Conservation (phyloP, 192 early-diverging fungal genomes). For the Jimgerdemannia flammicorona region DNA sequence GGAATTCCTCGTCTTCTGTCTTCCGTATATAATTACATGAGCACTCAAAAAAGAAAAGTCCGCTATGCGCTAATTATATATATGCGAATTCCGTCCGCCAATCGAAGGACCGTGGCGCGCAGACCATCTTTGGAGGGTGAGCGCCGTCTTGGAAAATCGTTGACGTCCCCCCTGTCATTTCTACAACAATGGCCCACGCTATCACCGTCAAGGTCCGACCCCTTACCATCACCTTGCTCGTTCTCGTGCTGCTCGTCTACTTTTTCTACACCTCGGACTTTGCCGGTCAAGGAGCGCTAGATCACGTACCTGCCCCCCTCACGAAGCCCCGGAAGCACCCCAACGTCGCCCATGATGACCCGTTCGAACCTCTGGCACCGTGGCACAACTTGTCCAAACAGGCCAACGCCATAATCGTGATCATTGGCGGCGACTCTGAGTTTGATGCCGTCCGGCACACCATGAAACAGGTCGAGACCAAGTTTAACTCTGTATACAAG, state of each 20-base stretch:
- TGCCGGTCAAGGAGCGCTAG: too few species aligned
- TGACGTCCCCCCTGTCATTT: not conserved
- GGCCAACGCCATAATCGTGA: conserved; percentile 16
- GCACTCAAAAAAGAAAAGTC: too few species aligned
- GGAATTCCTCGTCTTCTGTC: too few species aligned
- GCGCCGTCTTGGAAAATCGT: not conserved
- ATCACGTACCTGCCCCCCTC: not conserved
- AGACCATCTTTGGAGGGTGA: not conserved
- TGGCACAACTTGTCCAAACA: conserved; percentile 8
- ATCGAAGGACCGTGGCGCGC: too few species aligned
- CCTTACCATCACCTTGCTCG: not conserved
- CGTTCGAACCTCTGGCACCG: not conserved
- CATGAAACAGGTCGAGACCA: conserved; percentile 37
- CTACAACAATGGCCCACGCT: not conserved
- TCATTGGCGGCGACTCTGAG: not conserved
- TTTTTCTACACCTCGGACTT: not conserved
- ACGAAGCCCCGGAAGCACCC: not conserved
- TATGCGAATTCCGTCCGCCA: too few species aligned
- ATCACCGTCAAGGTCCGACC: not conserved
- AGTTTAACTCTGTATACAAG: conserved; percentile 64
- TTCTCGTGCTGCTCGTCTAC: not conserved
- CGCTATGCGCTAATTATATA: too few species aligned
- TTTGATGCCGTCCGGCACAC: conserved; percentile 1
- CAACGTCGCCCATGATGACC: not conserved
- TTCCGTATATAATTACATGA: too few species aligned